Percentiles rank a stretch among this genome's conserved stretches.
These are phyloP conservation scores for Podospora tetraspora DNA, from an alignment of 495 filamentous ascomycete species.

Conservation along the genomic window DNA sequence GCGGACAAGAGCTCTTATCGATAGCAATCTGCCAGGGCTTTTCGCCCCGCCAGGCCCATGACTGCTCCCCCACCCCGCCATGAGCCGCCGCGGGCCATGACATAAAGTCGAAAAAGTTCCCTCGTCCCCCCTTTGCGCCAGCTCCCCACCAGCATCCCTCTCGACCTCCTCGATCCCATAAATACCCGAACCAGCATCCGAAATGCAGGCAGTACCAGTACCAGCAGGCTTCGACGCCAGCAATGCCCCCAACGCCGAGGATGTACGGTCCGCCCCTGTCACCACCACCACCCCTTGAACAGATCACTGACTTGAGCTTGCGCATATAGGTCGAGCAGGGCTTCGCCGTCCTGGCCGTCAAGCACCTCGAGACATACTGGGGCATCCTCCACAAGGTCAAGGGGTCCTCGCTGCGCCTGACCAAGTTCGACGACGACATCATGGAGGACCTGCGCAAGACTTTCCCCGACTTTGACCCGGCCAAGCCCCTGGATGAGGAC, in stretches of 20 bases:
- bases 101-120: background rate
- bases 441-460: slow-evolving; percentile 75
- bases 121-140: background rate
- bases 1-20: slow-evolving; percentile 7
- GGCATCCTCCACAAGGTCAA: slow-evolving; percentile 82
- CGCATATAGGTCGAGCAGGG: slow-evolving; percentile 87
- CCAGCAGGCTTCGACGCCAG: slow-evolving; percentile 43
- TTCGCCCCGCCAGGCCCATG: background rate
- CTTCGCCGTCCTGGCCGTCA: slow-evolving; percentile 96
- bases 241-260: slow-evolving; percentile 46
- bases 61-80: background rate
- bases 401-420: slow-evolving; percentile 81
- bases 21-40: slow-evolving; percentile 7
- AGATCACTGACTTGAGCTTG: background rate
- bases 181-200: background rate
- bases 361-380: slow-evolving; percentile 97
- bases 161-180: background rate
- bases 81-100: background rate
- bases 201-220: slow-evolving; percentile 9
- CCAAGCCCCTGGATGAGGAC: slow-evolving; percentile 76
- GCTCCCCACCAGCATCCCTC: background rate
- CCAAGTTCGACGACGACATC: slow-evolving; percentile 92
- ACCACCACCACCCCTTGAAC: background rate
- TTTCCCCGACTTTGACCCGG: slow-evolving; percentile 89
- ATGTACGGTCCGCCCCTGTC: slow-evolving; percentile 30